Base-by-base conservation (phyloP, 2,329 filamentous ascomycete species). In the Pseudonectria foliicola region DNA sequence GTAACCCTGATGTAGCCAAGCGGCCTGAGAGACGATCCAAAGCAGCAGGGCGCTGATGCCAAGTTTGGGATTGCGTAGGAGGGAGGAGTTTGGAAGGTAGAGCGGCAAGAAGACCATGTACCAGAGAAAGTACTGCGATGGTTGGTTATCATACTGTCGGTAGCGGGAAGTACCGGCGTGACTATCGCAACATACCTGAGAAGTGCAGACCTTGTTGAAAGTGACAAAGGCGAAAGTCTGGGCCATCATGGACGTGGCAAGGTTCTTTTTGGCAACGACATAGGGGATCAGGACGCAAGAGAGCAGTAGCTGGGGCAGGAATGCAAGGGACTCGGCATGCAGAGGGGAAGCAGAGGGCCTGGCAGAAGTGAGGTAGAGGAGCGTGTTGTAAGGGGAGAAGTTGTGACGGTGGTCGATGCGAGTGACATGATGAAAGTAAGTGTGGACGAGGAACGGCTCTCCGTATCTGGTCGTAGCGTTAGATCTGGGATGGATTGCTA, bases 131-230 rank as follows among this genome's bases (percentile, higher is more conserved):
- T 98, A 98, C 87, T 95, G 10, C 21, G 16, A 2, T 12, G n/a
- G 34, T 54, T 25, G 56, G 45, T 25, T 27, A 7, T 13, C 4
- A 8, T 11, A 10, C 16, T 16, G 11, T 13, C 7, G 12, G 25
- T 13, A 18, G 12, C 13, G 23, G 4, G 8, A 10, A n/a, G 25
- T 26, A 25, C 7, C 4, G 10, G 13, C 27, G 13, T n/a, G 13
- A 25, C 18, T 6, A 36, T 13, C 15, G 0, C 13, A 28, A 55
- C 72, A 44, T 73, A 92, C 87, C 74, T 96, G 90, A 54, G 88
- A 95, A 3, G 92, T 98, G 71, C 90, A 96, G 43, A 98, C 92
- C 67, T 98, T 98, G 66, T 98, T 98, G 51, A 96, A 96, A 0
- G 88, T 82, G 4, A 96, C 92, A 61, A 98, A 98, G 1, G 90